Conservation (phyloP, 2,329 filamentous ascomycete species). For the Trichophyton benhamiae region DNA sequence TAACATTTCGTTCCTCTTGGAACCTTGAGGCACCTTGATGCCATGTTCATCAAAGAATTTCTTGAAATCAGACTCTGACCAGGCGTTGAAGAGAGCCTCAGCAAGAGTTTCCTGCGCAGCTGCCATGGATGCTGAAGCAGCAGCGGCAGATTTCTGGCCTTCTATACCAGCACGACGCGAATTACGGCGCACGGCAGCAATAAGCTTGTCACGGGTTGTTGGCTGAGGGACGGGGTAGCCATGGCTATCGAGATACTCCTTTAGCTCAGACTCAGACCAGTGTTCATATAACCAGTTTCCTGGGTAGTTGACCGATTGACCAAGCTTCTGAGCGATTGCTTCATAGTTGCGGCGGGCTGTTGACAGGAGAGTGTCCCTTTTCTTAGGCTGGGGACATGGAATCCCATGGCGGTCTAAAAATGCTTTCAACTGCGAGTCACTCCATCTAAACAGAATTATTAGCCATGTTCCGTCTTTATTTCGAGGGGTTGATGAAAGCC, state of each 20-base stretch:
- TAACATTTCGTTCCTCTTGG: slow-evolving; percentile 76
- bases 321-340: slow-evolving; percentile 56
- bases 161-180: slow-evolving; percentile 65
- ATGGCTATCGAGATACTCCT: slow-evolving; percentile 81
- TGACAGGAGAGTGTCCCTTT: slow-evolving; percentile 68
- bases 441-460: slow-evolving; percentile 51
- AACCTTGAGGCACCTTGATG: slow-evolving; percentile 82
- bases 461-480: slow-evolving; percentile 18
- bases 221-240: slow-evolving; percentile 80
- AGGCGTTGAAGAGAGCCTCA: slow-evolving; percentile 75
- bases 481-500: neutral
- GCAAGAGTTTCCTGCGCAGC: slow-evolving; percentile 62
- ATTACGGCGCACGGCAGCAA: slow-evolving; percentile 83
- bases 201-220: slow-evolving; percentile 69
- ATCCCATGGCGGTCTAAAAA: slow-evolving; percentile 85
- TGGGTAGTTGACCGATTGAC: slow-evolving; percentile 73
- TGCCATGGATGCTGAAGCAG: slow-evolving; percentile 52
- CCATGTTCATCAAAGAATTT: slow-evolving; percentile 85
- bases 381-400: slow-evolving; percentile 74
- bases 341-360: slow-evolving; percentile 74
- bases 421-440: slow-evolving; percentile 81
- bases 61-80: slow-evolving; percentile 84
- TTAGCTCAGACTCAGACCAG: slow-evolving; percentile 89
- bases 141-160: slow-evolving; percentile 48
- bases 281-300: slow-evolving; percentile 87